Percentiles rank a stretch among this genome's conserved stretches.
Evolutionary conservation across 768 basidiomycete species (phyloP).

Genomic region (Tricholoma bakamatsutake): DNA sequence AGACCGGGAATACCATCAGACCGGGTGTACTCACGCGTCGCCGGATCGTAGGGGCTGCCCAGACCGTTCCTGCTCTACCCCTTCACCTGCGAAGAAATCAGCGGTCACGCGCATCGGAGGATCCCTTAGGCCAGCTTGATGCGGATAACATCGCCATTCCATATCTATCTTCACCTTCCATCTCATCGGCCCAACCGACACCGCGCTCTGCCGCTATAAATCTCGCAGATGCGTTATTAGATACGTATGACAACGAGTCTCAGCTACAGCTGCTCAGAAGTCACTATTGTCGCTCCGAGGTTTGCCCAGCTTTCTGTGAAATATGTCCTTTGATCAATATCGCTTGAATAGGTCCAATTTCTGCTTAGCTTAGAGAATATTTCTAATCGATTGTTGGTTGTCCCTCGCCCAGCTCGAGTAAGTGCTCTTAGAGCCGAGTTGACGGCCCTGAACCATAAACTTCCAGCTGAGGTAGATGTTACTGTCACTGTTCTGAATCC

Average conservation of each 20-base stretch:
- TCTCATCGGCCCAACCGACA: conserved; percentile 42
- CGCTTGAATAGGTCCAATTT: conserved; percentile 63
- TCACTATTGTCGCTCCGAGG: conserved; percentile 87
- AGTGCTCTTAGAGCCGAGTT: conserved; percentile 96
- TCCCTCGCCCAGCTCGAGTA: conserved; percentile 90
- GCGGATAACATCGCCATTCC: conserved; percentile 37
- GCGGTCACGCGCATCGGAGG: conserved; percentile 57
- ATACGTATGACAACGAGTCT: conserved; percentile 59
- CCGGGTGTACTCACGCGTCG: conserved; percentile 28
- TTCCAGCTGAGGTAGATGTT: conserved; percentile 82
- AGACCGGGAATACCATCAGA: conserved; percentile 11
- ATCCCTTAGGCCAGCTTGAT: conserved; percentile 70
- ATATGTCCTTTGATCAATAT: conserved; percentile 9
- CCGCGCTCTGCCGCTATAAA: conserved; percentile 38
- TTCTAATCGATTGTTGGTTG: conserved; percentile 83
- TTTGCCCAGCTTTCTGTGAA: conserved; percentile 26
- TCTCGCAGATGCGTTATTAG: conserved; percentile 52
- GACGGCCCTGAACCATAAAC: conserved; percentile 90
- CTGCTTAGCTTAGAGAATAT: conserved; percentile 87
- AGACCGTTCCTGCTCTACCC: conserved; percentile 70
- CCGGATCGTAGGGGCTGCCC: conserved; percentile 56
- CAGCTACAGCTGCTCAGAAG: conserved; percentile 73
- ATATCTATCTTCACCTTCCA: conserved; percentile 69
- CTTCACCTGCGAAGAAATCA: conserved; percentile 50
- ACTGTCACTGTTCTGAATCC: neutral